Evolutionary conservation across 805 yeast species (phyloP).

Genomic region (Yarrowia porcina): DNA sequence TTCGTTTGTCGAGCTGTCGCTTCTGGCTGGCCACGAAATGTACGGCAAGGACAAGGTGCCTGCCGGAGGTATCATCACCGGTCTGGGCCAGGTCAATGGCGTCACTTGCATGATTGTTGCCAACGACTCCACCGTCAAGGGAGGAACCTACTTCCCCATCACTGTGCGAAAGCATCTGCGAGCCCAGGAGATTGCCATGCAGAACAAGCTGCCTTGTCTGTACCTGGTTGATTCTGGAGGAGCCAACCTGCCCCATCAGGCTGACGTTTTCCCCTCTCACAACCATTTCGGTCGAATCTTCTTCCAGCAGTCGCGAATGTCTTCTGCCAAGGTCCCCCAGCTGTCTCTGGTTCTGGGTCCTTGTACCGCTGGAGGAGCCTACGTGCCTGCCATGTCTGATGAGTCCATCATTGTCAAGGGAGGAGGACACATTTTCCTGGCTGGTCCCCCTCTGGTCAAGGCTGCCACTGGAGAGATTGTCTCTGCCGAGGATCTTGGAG

Average conservation of each 20-base stretch:
- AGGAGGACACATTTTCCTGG: slow-evolving; percentile 37
- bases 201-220: slow-evolving; percentile 37
- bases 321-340: slow-evolving; percentile 37
- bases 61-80: slow-evolving; percentile 38
- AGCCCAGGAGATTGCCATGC: slow-evolving; percentile 38
- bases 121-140: slow-evolving; percentile 38
- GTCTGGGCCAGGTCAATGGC: slow-evolving; percentile 36
- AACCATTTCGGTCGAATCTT: slow-evolving; percentile 39
- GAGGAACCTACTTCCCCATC: slow-evolving; percentile 39
- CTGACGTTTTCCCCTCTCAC: slow-evolving; percentile 39
- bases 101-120: slow-evolving; percentile 37
- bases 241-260: slow-evolving; percentile 39
- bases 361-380: slow-evolving; percentile 40
- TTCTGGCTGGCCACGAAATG: slow-evolving; percentile 36
- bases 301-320: slow-evolving; percentile 37
- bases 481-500: slow-evolving; percentile 37
- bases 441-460: slow-evolving; percentile 39
- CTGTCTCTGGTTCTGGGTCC: slow-evolving; percentile 38
- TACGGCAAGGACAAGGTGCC: slow-evolving; percentile 37
- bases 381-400: slow-evolving; percentile 40
- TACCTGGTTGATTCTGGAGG: slow-evolving; percentile 38
- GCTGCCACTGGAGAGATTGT: slow-evolving; percentile 40
- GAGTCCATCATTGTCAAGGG: slow-evolving; percentile 38
- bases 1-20: slow-evolving; percentile 35
- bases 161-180: slow-evolving; percentile 38